Percentiles rank a stretch among this genome's conserved stretches.
These are phyloP conservation scores for Dioscorea zingiberensis DNA, from an alignment of 106 monocot genomes.

Conservation along the genomic window DNA sequence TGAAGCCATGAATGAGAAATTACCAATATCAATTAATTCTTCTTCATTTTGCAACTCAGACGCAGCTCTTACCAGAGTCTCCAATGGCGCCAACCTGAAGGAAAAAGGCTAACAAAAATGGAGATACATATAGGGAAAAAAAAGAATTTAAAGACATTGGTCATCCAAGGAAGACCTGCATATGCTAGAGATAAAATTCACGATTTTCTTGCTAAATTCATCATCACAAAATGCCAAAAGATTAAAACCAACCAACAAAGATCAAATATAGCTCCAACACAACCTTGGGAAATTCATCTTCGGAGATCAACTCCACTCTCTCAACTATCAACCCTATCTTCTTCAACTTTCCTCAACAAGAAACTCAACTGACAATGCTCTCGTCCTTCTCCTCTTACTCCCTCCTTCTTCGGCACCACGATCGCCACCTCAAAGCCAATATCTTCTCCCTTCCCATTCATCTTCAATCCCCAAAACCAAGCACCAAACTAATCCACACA, in stretches of 20 bases:
- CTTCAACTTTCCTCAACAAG: slow-evolving; percentile 55
- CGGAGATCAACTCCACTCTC: slow-evolving; percentile 55
- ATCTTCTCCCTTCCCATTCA: slow-evolving; percentile 24
- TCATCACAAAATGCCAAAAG: too few relatives aligned
- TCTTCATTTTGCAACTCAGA: slow-evolving; percentile 74
- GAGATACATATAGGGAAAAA: too few relatives aligned
- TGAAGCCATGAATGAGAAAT: not conserved
- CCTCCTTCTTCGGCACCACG: slow-evolving; percentile 63
- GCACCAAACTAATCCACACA: too few relatives aligned
- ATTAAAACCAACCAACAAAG: too few relatives aligned
- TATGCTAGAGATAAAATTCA: too few relatives aligned
- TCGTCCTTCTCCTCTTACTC: slow-evolving; percentile 14
- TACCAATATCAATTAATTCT: slow-evolving; percentile 82
- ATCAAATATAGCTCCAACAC: too few relatives aligned
- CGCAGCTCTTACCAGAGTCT: slow-evolving; percentile 62
- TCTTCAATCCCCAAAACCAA: slow-evolving; percentile 8
- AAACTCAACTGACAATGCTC: slow-evolving; percentile 52
- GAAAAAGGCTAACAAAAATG: not conserved
- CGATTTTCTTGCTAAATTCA: too few relatives aligned
- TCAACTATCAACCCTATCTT: slow-evolving; percentile 64
- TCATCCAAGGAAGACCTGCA: too few relatives aligned
- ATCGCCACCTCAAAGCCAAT: slow-evolving; percentile 68
- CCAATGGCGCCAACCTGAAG: slow-evolving; percentile 65
- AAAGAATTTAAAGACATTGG: too few relatives aligned
- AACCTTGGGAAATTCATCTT: slow-evolving; percentile 89